These are phyloP conservation scores for Polyplosphaeria fusca DNA, from an alignment of 495 filamentous ascomycete genomes.

Conservation along the genomic window DNA sequence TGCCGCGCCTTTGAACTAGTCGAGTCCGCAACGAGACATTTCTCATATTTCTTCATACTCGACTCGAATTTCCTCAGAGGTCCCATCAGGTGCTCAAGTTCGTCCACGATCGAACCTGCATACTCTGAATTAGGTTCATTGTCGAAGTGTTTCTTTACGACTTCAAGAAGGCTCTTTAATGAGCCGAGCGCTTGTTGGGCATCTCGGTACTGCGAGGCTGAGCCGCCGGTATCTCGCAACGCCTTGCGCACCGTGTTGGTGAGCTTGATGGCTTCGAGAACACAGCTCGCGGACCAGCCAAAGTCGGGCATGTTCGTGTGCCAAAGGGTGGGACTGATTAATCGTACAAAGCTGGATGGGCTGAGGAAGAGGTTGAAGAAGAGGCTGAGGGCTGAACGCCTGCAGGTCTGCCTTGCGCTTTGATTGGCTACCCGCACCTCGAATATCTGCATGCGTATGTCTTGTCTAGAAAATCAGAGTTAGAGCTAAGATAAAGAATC, in stretches of 20 bases:
- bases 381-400: neutral
- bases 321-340: neutral
- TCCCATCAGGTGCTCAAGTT: no score
- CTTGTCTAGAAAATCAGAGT: no score
- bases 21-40: neutral
- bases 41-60: neutral
- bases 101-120: no score
- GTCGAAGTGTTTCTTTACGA: no score
- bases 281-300: neutral
- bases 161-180: neutral
- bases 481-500: no score
- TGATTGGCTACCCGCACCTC: no score
- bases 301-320: conserved; percentile 1
- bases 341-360: neutral
- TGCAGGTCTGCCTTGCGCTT: neutral
- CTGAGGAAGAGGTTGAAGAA: neutral
- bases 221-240: conserved; percentile 13
- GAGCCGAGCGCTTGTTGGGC: neutral
- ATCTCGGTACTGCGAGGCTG: neutral
- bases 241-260: conserved; percentile 24
- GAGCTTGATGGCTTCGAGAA: conserved; percentile 3
- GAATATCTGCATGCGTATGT: no score
- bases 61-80: neutral
- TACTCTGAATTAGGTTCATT: no score
- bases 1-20: neutral